These are phyloP conservation scores for Amylocystis lapponica DNA, from an alignment of 768 basidiomycete genomes.

Conservation along the genomic window DNA sequence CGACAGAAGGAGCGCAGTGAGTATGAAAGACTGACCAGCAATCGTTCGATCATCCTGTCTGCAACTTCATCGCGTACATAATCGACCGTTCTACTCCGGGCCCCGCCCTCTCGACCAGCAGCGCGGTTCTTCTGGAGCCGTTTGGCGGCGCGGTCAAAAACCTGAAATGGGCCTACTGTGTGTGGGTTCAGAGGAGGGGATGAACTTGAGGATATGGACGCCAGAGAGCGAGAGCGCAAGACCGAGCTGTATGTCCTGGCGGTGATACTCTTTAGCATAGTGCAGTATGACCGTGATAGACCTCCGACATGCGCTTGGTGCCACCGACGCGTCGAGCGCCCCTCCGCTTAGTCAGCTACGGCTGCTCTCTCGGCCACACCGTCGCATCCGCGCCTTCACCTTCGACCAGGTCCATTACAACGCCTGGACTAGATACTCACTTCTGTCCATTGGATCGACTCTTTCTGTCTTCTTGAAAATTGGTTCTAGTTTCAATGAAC, in stretches of 20 bases:
- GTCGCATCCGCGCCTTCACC: too few species aligned
- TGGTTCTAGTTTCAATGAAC: too few species aligned
- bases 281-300: background rate
- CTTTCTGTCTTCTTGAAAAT: too few species aligned
- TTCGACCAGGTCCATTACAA: too few species aligned
- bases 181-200: constrained; percentile 37
- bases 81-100: constrained; percentile 73
- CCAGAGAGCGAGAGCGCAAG: too few species aligned
- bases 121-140: constrained; percentile 72
- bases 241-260: constrained; percentile 15
- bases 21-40: constrained; percentile 49
- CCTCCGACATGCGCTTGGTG: background rate
- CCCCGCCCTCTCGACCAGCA: constrained; percentile 48
- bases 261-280: background rate
- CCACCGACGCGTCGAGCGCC: constrained; percentile 13
- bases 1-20: constrained; percentile 5
- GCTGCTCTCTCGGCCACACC: too few species aligned
- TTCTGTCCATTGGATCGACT: too few species aligned
- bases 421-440: too few species aligned
- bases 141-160: constrained; percentile 85
- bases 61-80: constrained; percentile 90
- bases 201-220: constrained; percentile 42
- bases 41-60: constrained; percentile 83
- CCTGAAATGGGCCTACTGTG: constrained; percentile 62
- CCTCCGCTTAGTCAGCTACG: too few species aligned